Evolutionary conservation across 225 moss, liverwort and hornwort genomes (phyloP).

Genomic region (Marchantia polymorpha): DNA sequence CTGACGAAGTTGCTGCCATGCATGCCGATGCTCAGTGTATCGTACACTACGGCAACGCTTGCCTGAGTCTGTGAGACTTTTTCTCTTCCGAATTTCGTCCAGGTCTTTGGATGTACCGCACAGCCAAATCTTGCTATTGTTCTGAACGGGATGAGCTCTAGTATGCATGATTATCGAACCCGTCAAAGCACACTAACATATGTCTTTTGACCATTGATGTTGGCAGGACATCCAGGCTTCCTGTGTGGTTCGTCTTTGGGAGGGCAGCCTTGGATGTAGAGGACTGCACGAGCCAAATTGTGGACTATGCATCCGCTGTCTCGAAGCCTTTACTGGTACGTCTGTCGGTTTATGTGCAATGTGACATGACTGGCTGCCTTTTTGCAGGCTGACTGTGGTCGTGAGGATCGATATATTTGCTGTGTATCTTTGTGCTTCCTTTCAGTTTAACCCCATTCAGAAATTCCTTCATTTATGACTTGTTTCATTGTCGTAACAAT

Average conservation of each 20-base stretch:
- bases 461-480: neutral
- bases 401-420: too few species aligned
- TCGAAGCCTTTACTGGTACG: slow-evolving; percentile 48
- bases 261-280: slow-evolving; percentile 40
- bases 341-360: neutral
- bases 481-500: neutral
- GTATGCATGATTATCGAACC: neutral
- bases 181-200: neutral
- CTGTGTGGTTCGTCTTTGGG: slow-evolving; percentile 89
- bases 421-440: too few species aligned
- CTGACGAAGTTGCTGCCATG: slow-evolving; percentile 90
- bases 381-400: neutral
- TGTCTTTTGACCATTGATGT: neutral
- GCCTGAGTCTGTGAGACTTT: slow-evolving; percentile 49
- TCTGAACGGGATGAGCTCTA: too few species aligned
- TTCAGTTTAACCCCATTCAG: too few species aligned
- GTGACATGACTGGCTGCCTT: neutral
- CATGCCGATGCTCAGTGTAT: slow-evolving; percentile 92
- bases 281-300: slow-evolving; percentile 51
- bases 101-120: neutral
- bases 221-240: slow-evolving; percentile 70
- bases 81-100: neutral
- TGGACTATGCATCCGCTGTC: slow-evolving; percentile 33
- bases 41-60: slow-evolving; percentile 86
- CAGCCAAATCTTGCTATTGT: too few species aligned